phyloP scores from a whole-genome alignment of 2,329 filamentous ascomycete genomes.

The Colletotrichum coccodes region DNA sequence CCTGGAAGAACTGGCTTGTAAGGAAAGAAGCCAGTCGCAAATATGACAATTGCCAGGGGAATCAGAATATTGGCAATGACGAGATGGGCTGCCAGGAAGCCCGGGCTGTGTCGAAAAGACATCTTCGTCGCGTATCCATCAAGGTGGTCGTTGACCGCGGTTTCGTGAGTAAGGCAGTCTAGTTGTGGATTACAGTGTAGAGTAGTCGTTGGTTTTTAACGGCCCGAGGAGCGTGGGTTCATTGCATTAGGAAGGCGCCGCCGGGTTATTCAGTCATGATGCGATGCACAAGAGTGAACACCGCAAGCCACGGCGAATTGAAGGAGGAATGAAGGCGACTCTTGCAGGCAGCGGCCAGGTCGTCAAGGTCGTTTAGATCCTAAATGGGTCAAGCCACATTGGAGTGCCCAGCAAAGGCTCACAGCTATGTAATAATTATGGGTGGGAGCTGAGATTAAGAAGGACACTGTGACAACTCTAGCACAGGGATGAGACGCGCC shows the following conservation, averaged over 20 bases:
- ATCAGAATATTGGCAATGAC: slow-evolving; percentile 80
- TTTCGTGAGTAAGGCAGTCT: background rate
- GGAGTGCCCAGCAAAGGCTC: slow-evolving; percentile 4
- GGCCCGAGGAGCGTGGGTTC: background rate
- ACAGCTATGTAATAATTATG: slow-evolving; percentile 13
- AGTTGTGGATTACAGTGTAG: background rate
- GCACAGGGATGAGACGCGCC: slow-evolving; percentile 21
- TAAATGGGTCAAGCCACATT: slow-evolving; percentile 17
- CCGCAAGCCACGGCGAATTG: background rate
- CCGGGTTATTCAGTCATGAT: slow-evolving; percentile 19
- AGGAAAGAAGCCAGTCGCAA: slow-evolving; percentile 94
- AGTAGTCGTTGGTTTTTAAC: background rate
- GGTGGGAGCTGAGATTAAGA: background rate
- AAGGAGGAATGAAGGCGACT: background rate
- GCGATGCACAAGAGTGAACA: background rate
- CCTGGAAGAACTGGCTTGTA: slow-evolving; percentile 95
- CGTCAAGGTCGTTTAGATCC: slow-evolving; percentile 7
- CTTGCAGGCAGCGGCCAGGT: slow-evolving; percentile 16
- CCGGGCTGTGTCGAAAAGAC: slow-evolving; percentile 20
- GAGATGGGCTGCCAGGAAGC: slow-evolving; percentile 51
- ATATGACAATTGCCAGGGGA: slow-evolving; percentile 77
- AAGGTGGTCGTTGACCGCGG: slow-evolving; percentile 16
- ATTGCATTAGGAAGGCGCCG: background rate
- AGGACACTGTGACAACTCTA: slow-evolving; percentile 28
- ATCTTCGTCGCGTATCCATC: slow-evolving; percentile 31